Conservation (phyloP, 306 rosid species). For the Sicyos baderoa region DNA sequence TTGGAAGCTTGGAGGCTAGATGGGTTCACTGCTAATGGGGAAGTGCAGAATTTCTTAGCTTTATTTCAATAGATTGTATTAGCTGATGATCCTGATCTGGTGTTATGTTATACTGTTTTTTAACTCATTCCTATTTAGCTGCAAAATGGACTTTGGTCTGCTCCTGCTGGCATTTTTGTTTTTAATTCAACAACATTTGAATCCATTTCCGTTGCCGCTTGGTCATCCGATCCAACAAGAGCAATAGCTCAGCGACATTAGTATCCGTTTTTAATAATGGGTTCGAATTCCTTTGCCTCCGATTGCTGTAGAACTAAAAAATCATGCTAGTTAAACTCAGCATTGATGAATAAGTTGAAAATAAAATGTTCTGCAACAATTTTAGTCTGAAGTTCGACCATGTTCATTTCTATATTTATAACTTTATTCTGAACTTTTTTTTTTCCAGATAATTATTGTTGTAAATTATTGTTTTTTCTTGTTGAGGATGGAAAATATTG, state of each 20-base stretch:
- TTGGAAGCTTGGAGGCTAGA: not conserved
- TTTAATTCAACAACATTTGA: too few relatives aligned
- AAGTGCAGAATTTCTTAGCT: not conserved
- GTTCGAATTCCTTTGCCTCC: too few relatives aligned
- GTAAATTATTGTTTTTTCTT: not conserved
- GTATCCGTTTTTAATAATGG: too few relatives aligned
- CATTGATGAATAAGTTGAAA: too few relatives aligned
- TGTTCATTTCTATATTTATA: not conserved
- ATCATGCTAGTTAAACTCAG: too few relatives aligned
- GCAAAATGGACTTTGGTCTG: not conserved
- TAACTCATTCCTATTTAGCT: not conserved
- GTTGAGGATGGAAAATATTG: not conserved
- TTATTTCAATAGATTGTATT: constrained; percentile 11
- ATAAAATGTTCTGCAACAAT: not conserved
- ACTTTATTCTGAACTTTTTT: not conserved
- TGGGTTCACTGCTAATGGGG: not conserved
- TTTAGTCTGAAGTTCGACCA: constrained; percentile 7
- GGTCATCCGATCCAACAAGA: too few relatives aligned
- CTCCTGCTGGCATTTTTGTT: not conserved
- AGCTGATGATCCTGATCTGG: not conserved
- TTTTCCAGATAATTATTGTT: not conserved
- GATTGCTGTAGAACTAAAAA: too few relatives aligned
- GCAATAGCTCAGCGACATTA: too few relatives aligned
- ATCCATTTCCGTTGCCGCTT: too few relatives aligned
- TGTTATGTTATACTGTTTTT: not conserved